Percentiles rank a stretch among this genome's conserved stretches.
phyloP scores from a whole-genome alignment of 192 early-diverging fungal species.

The Funneliformis mosseae region DNA sequence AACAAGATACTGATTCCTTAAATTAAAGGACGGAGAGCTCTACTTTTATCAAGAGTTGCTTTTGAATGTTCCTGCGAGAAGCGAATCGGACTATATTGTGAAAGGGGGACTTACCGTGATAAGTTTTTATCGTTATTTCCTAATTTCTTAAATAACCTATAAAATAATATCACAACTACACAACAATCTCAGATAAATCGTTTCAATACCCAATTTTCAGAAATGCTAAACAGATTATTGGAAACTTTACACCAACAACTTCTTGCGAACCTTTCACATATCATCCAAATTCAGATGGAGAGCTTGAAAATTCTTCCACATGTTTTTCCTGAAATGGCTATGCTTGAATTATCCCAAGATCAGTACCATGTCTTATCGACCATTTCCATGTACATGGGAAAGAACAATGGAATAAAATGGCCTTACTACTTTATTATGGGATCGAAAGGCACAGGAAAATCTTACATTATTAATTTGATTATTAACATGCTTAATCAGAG shows the following conservation, averaged over 20 bases:
- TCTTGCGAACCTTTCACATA: no score
- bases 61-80: not conserved
- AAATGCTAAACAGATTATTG: not conserved
- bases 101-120: not conserved
- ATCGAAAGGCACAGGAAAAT: not conserved
- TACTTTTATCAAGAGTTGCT: conserved; percentile 21
- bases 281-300: no score
- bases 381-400: not conserved
- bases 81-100: no score
- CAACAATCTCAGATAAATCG: not conserved
- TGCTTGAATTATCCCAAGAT: not conserved
- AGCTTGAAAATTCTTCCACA: not conserved
- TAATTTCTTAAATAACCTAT: not conserved
- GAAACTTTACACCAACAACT: not conserved
- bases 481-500: not conserved
- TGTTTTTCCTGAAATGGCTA: not conserved
- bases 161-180: not conserved
- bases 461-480: not conserved
- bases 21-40: not conserved
- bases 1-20: no score
- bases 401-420: not conserved
- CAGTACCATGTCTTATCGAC: not conserved
- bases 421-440: not conserved
- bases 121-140: not conserved
- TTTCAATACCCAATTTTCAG: not conserved